Percentiles rank a stretch among this genome's conserved stretches.
Evolutionary conservation across 2,329 filamentous ascomycete genomes (phyloP).

Genomic region (Ceratocystis ficicola): DNA sequence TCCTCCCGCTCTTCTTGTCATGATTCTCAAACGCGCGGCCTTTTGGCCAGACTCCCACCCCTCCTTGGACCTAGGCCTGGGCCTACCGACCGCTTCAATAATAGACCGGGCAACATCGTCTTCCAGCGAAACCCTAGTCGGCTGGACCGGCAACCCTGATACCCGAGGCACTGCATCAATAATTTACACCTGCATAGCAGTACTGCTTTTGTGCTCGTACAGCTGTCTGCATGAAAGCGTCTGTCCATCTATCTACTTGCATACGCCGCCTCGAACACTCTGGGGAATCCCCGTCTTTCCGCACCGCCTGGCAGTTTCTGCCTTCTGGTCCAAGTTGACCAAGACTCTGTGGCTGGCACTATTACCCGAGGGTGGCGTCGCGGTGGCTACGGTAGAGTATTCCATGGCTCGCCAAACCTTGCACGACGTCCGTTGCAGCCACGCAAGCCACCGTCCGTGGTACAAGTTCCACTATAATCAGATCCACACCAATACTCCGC

Average conservation of each 20-base stretch:
- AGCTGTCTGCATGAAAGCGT: conserved; percentile 6
- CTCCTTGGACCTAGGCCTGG: not conserved
- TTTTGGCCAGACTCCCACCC: not conserved
- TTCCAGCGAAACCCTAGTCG: not conserved
- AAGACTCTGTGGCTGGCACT: not conserved
- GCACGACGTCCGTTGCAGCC: not conserved
- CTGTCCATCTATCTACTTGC: not conserved
- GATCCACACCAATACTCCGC: not conserved
- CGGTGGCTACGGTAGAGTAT: conserved; percentile 1
- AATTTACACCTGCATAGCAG: conserved; percentile 13
- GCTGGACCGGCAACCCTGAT: conserved; percentile 5
- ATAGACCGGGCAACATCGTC: not conserved
- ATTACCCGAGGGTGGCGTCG: conserved; percentile 10
- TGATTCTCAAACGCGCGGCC: not conserved
- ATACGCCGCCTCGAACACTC: not conserved
- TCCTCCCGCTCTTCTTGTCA: not conserved
- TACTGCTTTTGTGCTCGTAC: conserved; percentile 18
- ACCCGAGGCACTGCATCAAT: conserved; percentile 12
- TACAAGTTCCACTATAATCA: conserved; percentile 9
- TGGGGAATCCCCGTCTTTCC: conserved; percentile 5
- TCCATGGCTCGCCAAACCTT: conserved; percentile 4
- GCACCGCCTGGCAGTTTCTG: not conserved
- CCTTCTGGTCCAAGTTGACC: not conserved
- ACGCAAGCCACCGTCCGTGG: not conserved
- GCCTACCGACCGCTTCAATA: not conserved